phyloP scores from a whole-genome alignment of 768 basidiomycete genomes.

The Podaxis pistillaris region DNA sequence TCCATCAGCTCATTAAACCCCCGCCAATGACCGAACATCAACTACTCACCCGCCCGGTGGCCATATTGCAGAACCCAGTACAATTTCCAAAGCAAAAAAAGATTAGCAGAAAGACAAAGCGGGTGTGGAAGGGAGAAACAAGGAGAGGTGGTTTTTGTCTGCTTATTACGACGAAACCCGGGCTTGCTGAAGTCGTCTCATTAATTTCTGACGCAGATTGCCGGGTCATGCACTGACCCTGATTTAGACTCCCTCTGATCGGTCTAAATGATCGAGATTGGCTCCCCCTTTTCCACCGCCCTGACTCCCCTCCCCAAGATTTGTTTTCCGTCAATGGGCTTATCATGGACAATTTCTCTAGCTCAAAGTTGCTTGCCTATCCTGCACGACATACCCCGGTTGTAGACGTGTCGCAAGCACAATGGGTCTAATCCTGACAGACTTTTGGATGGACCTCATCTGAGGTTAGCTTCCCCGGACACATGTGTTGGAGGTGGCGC shows the following conservation, averaged over 20 bases:
- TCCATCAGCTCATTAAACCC: not conserved
- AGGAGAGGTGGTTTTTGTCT: not conserved
- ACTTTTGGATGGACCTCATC: too few relatives aligned
- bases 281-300: not conserved
- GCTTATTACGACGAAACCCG: not conserved
- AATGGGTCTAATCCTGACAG: too few relatives aligned
- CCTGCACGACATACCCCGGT: too few relatives aligned
- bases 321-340: too few relatives aligned
- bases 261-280: constrained; percentile 2
- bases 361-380: too few relatives aligned
- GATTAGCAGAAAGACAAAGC: not conserved
- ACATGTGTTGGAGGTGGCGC: not conserved
- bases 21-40: not conserved
- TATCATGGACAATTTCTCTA: too few relatives aligned
- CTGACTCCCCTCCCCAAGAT: not conserved
- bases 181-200: constrained; percentile 10
- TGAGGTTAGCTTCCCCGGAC: not conserved
- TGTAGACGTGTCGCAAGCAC: too few relatives aligned
- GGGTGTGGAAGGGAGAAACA: not conserved
- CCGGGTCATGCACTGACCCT: not conserved
- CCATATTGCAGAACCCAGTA: constrained; percentile 38
- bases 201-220: constrained; percentile 12
- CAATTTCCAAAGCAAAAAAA: not conserved
- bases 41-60: constrained; percentile 59
- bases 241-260: not conserved